Evolutionary conservation across 805 yeast species (phyloP), one percentile per base, ranked within the genome.

Genomic region (Nakazawaea populi): DNA sequence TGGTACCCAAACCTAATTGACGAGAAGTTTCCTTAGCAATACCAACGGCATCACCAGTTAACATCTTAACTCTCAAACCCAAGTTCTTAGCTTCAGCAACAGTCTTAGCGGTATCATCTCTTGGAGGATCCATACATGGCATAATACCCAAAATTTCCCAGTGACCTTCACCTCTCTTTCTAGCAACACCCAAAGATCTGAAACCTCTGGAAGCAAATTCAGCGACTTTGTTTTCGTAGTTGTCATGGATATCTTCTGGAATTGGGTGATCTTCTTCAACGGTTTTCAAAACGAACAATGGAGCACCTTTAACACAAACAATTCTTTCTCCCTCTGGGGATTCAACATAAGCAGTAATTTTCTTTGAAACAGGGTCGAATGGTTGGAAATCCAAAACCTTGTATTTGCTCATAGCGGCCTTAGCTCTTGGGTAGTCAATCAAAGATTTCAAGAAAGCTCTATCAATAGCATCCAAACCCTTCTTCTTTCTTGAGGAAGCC

Each of bases 121-220:
- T 87, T 76, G 97, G 97, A 68, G 97, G 97, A 76, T 90, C 97
- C 91, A 88, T 87, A 78, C 96, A 89, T 74, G 97, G 97, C 96
- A 90, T 89, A 72, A 90, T 91, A 72, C 97, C 97, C 68, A 90
- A 78, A 64, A 90, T 89, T 77, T 90, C 96, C 96, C 96, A 90
- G 83, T 88, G 95, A 66, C 95, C 95, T 75, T 89, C 96, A 76
- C 95, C 96, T 80, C 96, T 85, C 89, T 89, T 89, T 83, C 97
- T 88, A 60, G 97, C 97, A 78, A 90, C 96, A 85, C 97, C 97
- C 71, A 90, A 80, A 67, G 97, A 90, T 77, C 97, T 82, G 92
- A 89, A 90, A 82, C 97, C 97, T 83, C 96, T 86, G 65, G 95
- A 85, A 69, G 97, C 97, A 71, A 90, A 89, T 77, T 90, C 97